Evolutionary conservation across 306 rosid genomes (phyloP).

Genomic region (Cucurbita moschata): DNA sequence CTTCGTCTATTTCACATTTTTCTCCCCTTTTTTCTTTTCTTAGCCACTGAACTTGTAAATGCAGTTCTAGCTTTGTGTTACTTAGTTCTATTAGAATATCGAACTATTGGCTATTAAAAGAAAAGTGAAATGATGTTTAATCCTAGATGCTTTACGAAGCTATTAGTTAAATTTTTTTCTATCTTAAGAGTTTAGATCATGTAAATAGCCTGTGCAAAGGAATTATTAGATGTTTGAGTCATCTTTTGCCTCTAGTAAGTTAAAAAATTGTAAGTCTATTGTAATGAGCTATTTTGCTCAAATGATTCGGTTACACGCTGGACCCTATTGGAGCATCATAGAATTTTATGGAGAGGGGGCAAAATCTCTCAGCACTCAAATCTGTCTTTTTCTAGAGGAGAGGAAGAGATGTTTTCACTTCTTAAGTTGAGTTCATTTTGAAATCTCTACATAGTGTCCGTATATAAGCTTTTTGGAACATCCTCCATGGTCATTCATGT

Average conservation of each 20-base stretch:
- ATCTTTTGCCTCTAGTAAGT: not conserved
- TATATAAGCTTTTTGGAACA: too few species aligned
- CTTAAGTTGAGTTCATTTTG: too few species aligned
- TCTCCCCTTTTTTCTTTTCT: not conserved
- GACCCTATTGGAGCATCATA: too few species aligned
- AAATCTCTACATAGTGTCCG: too few species aligned
- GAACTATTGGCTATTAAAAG: not conserved
- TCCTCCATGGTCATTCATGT: too few species aligned
- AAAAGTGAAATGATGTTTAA: not conserved
- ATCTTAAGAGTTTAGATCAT: not conserved
- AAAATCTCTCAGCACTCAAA: too few species aligned
- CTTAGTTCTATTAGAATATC: slow-evolving; percentile 1
- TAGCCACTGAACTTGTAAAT: not conserved
- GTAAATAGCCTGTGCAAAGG: not conserved
- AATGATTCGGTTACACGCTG: too few species aligned
- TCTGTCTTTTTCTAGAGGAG: too few species aligned
- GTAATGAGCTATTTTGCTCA: too few species aligned
- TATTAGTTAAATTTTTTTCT: not conserved
- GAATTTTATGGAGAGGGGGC: too few species aligned
- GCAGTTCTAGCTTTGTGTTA: not conserved
- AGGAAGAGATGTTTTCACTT: too few species aligned
- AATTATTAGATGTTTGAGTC: not conserved
- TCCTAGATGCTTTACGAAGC: not conserved
- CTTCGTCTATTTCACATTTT: not conserved
- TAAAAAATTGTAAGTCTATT: not conserved